Evolutionary conservation across 78 protist genomes (phyloP).

Genomic region (Protostelium mycophagum): DNA sequence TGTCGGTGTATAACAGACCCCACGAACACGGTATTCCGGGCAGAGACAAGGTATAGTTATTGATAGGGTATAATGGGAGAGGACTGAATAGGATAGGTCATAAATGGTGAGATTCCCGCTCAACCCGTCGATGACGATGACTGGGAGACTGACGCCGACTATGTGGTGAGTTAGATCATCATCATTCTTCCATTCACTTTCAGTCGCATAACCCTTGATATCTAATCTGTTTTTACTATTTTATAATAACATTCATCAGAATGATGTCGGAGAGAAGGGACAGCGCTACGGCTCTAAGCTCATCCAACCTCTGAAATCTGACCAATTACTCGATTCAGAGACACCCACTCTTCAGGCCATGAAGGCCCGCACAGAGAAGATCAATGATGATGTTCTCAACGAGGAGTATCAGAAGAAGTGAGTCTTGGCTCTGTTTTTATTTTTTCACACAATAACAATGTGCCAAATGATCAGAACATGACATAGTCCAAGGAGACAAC

Average conservation of each 20-base stretch:
- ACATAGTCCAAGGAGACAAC: background rate
- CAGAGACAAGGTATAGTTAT: background rate
- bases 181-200: background rate
- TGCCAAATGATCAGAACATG: no score
- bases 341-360: background rate
- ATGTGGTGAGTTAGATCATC: background rate
- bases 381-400: background rate
- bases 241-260: no score
- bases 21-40: constrained; percentile 1
- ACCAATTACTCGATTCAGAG: background rate
- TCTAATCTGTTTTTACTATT: no score
- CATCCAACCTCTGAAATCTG: background rate
- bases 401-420: background rate
- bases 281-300: background rate
- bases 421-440: background rate
- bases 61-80: background rate
- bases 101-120: background rate
- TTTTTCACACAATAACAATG: no score
- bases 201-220: background rate
- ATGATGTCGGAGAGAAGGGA: background rate
- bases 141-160: background rate
- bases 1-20: background rate
- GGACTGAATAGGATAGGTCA: background rate
- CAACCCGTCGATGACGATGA: background rate
- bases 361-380: background rate